phyloP scores from a whole-genome alignment of 2,329 filamentous ascomycete species.

The Aspergillus hortae region DNA sequence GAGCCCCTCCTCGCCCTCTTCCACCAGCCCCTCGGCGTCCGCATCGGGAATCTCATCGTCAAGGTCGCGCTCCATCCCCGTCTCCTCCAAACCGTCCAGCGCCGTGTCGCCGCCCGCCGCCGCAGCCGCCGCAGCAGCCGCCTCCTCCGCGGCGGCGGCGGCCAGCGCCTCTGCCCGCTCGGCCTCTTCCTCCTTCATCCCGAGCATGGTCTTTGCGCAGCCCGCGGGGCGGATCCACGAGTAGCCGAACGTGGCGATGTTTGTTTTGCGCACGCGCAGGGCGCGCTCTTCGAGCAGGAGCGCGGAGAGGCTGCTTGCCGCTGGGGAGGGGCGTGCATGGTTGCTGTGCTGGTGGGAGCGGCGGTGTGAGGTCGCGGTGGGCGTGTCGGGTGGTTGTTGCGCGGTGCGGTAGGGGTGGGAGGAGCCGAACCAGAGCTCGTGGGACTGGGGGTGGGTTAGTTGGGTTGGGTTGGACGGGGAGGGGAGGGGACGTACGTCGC shows the following conservation, averaged over 20 bases:
- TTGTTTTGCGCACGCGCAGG: conserved; percentile 70
- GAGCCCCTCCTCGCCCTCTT: conserved; percentile 45
- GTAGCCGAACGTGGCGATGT: conserved; percentile 82
- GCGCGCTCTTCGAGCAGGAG: conserved; percentile 74
- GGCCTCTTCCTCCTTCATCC: conserved; percentile 81
- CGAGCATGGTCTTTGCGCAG: conserved; percentile 82
- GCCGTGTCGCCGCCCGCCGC: conserved; percentile 26
- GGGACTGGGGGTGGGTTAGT: conserved; percentile 50
- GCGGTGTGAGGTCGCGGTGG: conserved; percentile 3
- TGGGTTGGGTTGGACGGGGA: conserved; percentile 10
- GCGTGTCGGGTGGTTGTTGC: conserved; percentile 17
- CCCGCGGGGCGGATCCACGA: conserved; percentile 89
- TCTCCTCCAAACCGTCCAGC: conserved; percentile 34
- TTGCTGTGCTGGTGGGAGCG: conserved; percentile 13
- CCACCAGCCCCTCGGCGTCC: conserved; percentile 35
- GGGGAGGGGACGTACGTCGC: conserved; percentile 55
- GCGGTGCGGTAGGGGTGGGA: conserved; percentile 48
- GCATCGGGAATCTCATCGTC: conserved; percentile 38
- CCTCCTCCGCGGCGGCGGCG: conserved; percentile 70
- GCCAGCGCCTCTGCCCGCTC: conserved; percentile 85
- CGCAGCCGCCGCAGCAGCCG: conserved; percentile 63
- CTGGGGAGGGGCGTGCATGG: conserved; percentile 43
- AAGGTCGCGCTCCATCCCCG: conserved; percentile 25
- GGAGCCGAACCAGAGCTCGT: conserved; percentile 70
- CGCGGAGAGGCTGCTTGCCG: conserved; percentile 61